Percentiles rank a stretch among this genome's conserved stretches.
Evolutionary conservation across 2,329 filamentous ascomycete genomes (phyloP).

Genomic region (Cordyceps cicadae): DNA sequence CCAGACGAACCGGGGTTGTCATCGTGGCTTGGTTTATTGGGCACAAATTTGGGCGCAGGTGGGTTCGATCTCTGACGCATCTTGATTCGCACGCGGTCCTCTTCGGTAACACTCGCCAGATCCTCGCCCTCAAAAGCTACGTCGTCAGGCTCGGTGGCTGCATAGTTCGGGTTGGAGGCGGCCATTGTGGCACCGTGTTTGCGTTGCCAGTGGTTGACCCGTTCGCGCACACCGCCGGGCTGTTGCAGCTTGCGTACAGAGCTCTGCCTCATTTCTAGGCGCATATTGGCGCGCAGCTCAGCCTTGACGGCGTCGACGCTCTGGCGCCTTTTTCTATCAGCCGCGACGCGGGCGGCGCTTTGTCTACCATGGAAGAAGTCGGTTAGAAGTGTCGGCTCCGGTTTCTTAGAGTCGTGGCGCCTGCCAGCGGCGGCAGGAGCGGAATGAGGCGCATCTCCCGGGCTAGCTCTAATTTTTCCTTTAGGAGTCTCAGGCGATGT

Average conservation of each 20-base stretch:
- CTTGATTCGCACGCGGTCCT: conserved; percentile 51
- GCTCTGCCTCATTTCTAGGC: conserved; percentile 48
- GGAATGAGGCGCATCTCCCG: conserved; percentile 31
- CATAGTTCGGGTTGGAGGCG: conserved; percentile 41
- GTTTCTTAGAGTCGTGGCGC: conserved; percentile 31
- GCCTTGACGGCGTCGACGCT: conserved; percentile 53
- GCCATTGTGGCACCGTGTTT: conserved; percentile 59
- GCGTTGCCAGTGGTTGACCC: conserved; percentile 80
- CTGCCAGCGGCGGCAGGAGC: conserved; percentile 30
- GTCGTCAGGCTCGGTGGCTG: conserved; percentile 52
- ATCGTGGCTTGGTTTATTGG: conserved; percentile 19
- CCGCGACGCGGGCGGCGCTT: conserved; percentile 46
- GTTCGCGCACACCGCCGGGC: conserved; percentile 63
- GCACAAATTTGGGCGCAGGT: conserved; percentile 18
- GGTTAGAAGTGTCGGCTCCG: conserved; percentile 39
- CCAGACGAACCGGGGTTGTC: conserved; percentile 10
- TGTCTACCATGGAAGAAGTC: conserved; percentile 52
- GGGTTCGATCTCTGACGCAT: conserved; percentile 37
- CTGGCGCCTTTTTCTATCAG: conserved; percentile 45
- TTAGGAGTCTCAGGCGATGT: conserved; percentile 8
- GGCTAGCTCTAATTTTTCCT: conserved; percentile 7
- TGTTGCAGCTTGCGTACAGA: conserved; percentile 51
- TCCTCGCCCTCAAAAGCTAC: conserved; percentile 53
- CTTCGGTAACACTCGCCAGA: conserved; percentile 49
- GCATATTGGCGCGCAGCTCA: conserved; percentile 28